Conservation (phyloP, 2,329 filamentous ascomycete species). For the Dothistroma septosporum region DNA sequence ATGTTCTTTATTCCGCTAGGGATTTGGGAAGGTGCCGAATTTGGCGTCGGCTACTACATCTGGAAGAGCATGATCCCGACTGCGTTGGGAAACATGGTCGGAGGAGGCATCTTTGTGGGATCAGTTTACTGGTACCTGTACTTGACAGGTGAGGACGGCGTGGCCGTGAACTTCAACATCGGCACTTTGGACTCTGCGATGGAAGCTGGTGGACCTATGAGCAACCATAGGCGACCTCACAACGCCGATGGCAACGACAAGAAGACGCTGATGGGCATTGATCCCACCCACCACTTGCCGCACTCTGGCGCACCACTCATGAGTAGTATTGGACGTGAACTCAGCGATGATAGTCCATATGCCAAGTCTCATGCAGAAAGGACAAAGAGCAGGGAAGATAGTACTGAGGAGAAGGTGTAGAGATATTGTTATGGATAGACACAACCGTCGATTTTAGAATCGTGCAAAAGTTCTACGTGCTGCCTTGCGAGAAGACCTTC, state of each 20-base stretch:
- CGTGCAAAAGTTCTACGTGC: background rate
- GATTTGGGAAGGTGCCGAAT: conserved; percentile 47
- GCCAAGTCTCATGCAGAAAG: conserved; percentile 23
- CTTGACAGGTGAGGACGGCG: conserved; percentile 24
- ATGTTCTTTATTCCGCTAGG: conserved; percentile 47
- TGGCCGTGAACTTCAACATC: conserved; percentile 23
- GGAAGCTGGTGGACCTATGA: conserved; percentile 26
- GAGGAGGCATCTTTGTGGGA: conserved; percentile 61
- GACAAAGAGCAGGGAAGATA: conserved; percentile 7
- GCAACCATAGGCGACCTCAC: background rate
- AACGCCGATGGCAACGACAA: background rate
- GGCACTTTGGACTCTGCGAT: conserved; percentile 21
- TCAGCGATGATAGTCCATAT: conserved; percentile 22
- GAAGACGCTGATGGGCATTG: conserved; percentile 5
- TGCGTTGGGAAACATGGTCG: conserved; percentile 51
- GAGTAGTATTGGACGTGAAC: conserved; percentile 21
- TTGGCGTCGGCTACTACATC: conserved; percentile 51
- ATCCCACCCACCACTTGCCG: conserved; percentile 12
- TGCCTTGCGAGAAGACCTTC: background rate
- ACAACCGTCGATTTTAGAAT: background rate
- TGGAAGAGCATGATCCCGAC: conserved; percentile 56
- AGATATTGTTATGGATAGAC: background rate
- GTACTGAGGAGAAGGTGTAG: background rate
- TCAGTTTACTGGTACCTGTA: conserved; percentile 45
- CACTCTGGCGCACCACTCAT: conserved; percentile 16